phyloP scores from a whole-genome alignment of 75 land plant species.

The Pseudotsuga menziesii region DNA sequence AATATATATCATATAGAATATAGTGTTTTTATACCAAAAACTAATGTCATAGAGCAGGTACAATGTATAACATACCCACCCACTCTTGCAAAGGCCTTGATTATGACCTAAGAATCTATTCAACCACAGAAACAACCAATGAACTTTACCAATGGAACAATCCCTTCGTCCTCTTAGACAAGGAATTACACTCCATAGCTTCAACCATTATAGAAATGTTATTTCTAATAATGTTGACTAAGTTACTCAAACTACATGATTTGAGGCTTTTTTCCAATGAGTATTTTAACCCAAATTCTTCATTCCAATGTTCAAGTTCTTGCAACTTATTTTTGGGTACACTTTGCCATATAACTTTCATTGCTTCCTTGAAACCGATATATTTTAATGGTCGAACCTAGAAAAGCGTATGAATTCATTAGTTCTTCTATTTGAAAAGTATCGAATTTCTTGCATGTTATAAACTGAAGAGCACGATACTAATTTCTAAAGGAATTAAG shows the following conservation, averaged over 20 bases:
- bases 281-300: slow-evolving; percentile 73
- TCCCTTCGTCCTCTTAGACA: neutral
- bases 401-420: neutral
- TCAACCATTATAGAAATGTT: neutral
- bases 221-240: neutral
- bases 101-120: too few species aligned
- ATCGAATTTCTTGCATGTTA: neutral
- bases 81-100: neutral
- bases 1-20: neutral
- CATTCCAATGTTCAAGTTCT: slow-evolving; percentile 80
- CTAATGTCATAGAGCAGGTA: neutral
- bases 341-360: slow-evolving; percentile 86
- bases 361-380: slow-evolving; percentile 72
- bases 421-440: neutral
- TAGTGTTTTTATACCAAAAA: neutral
- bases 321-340: slow-evolving; percentile 72
- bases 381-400: slow-evolving; percentile 77
- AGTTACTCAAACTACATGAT: neutral
- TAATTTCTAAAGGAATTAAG: neutral
- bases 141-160: neutral
- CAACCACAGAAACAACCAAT: neutral
- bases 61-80: neutral
- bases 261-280: neutral
- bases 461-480: neutral
- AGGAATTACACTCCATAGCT: neutral